phyloP scores from a whole-genome alignment of 352 stramenopile species.

The Pythium rhizo-oryzae region DNA sequence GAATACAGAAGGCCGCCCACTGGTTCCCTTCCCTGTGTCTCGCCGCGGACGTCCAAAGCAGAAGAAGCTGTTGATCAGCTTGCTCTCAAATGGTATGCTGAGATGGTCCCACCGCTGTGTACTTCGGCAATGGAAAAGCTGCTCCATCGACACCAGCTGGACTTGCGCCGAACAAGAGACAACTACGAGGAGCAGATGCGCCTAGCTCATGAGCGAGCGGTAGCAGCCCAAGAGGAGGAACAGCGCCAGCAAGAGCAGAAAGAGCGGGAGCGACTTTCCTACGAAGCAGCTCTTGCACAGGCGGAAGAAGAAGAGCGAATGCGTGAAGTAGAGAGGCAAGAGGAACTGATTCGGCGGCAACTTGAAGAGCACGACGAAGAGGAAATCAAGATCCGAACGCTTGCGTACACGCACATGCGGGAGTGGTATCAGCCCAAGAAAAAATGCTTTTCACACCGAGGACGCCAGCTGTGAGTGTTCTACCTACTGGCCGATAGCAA shows the following conservation, averaged over 20 bases:
- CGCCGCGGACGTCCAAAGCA: constrained; percentile 27
- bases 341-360: constrained; percentile 39
- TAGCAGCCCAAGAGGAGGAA: constrained; percentile 12
- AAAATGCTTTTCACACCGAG: constrained; percentile 61
- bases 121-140: not conserved
- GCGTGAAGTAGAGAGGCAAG: constrained; percentile 26
- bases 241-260: constrained; percentile 7
- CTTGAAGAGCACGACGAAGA: constrained; percentile 57
- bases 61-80: constrained; percentile 44
- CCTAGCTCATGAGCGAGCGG: constrained; percentile 2
- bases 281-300: constrained; percentile 14
- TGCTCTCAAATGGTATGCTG: constrained; percentile 41
- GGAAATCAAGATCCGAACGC: constrained; percentile 58
- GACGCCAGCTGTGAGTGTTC: constrained; percentile 49
- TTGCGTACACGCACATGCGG: constrained; percentile 58
- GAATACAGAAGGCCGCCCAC: not conserved
- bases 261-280: constrained; percentile 11
- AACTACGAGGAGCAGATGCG: constrained; percentile 21
- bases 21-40: constrained; percentile 13
- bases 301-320: constrained; percentile 31
- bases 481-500: not conserved
- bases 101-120: constrained; percentile 25
- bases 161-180: constrained; percentile 23
- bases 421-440: constrained; percentile 71
- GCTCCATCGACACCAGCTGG: constrained; percentile 15